A percentile compares a stretch with the other conserved stretches of the same genome.
These are phyloP conservation scores for Coemansia sp. DNA, from an alignment of 192 early-diverging fungal genomes.

Conservation along the genomic window DNA sequence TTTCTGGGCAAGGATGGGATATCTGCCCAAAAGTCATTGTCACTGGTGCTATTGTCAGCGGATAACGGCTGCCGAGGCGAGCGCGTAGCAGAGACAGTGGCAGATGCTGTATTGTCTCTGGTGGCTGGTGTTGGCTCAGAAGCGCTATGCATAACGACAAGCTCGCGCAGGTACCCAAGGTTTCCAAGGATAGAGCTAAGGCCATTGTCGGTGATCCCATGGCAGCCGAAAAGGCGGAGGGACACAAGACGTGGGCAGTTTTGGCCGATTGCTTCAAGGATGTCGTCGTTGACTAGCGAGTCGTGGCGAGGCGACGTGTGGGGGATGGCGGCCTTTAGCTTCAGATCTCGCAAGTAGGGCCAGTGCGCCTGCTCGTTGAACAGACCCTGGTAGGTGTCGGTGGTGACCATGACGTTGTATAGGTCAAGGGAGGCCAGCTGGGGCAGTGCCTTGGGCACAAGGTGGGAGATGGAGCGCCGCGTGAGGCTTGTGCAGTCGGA, in stretches of 20 bases:
- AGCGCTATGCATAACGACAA: conserved; percentile 53
- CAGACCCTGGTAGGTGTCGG: conserved; percentile 42
- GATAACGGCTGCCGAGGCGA: neutral
- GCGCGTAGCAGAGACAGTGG: neutral
- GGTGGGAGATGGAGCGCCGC: conserved; percentile 31
- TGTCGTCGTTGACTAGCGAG: conserved; percentile 51
- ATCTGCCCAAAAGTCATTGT: conserved; percentile 37
- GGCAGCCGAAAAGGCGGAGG: conserved; percentile 52
- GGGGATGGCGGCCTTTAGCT: conserved; percentile 48
- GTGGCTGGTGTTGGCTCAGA: conserved; percentile 10
- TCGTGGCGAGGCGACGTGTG: conserved; percentile 40
- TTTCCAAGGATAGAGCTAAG: conserved; percentile 50
- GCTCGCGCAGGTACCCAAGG: conserved; percentile 48
- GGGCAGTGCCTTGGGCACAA: conserved; percentile 39
- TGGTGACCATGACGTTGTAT: conserved; percentile 52
- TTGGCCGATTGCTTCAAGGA: conserved; percentile 45
- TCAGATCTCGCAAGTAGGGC: conserved; percentile 49
- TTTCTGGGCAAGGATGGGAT: conserved; percentile 44
- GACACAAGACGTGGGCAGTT: conserved; percentile 50
- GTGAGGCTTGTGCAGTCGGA: conserved; percentile 51
- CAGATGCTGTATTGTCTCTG: neutral
- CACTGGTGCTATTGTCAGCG: neutral
- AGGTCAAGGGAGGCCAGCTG: conserved; percentile 30
- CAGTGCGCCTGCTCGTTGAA: conserved; percentile 41
- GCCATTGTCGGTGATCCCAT: conserved; percentile 48